These are phyloP conservation scores for Echinochloa phyllopogon DNA, from an alignment of 176 grass and related monocot genomes.

Conservation along the genomic window DNA sequence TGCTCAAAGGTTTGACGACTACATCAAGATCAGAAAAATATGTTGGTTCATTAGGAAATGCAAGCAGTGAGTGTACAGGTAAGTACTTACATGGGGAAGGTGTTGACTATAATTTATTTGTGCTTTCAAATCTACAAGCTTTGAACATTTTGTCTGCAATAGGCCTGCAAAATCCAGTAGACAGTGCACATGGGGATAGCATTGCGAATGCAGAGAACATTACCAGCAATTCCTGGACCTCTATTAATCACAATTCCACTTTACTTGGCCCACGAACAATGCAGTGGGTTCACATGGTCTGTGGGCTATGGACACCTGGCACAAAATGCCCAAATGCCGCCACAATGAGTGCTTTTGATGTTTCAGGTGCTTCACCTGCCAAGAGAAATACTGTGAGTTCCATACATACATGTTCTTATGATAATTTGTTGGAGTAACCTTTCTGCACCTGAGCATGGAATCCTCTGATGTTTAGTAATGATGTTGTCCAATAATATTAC, in stretches of 20 bases:
- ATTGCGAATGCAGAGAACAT: constrained; percentile 12
- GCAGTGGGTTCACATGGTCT: constrained; percentile 96
- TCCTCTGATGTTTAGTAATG: constrained; percentile 3
- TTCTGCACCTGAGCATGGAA: constrained; percentile 20
- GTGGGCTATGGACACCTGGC: constrained; percentile 92
- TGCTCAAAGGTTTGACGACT: constrained; percentile 54
- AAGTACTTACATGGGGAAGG: constrained; percentile 36
- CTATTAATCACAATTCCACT: constrained; percentile 40
- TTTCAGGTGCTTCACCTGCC: constrained; percentile 71
- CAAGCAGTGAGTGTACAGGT: constrained; percentile 35
- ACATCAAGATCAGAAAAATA: constrained; percentile 35
- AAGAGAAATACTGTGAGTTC: constrained; percentile 84
- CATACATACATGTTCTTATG: constrained; percentile 25
- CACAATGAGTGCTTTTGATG: constrained; percentile 91
- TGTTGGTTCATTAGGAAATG: constrained; percentile 35
- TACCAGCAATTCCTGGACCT: constrained; percentile 35
- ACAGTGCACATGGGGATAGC: neutral
- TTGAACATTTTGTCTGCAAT: constrained; percentile 39
- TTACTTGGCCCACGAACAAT: constrained; percentile 42
- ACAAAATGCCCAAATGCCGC: constrained; percentile 87
- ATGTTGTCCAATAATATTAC: neutral
- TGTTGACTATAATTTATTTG: constrained; percentile 32
- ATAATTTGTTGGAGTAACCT: constrained; percentile 13
- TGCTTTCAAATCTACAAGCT: constrained; percentile 32
- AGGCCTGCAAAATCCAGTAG: constrained; percentile 33